Evolutionary conservation across 2,329 filamentous ascomycete genomes (phyloP).

Genomic region (Colletotrichum gloeosporioides): DNA sequence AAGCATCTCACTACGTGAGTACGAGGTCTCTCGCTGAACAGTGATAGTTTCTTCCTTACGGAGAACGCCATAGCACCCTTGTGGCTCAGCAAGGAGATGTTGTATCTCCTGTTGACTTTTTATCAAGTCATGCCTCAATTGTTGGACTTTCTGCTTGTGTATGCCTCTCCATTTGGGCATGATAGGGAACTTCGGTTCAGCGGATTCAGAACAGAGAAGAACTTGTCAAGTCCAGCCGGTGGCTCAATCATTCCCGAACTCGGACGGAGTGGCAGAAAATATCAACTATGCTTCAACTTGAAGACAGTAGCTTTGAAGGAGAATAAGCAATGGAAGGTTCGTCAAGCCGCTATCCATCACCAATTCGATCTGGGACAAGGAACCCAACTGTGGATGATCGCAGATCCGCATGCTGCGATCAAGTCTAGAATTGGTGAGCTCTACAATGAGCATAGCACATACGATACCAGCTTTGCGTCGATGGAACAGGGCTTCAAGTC

Average conservation of each 20-base stretch:
- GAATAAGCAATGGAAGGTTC: slow-evolving; percentile 34
- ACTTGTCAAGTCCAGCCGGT: slow-evolving; percentile 22
- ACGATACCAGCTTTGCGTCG: slow-evolving; percentile 31
- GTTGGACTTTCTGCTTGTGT: slow-evolving; percentile 41
- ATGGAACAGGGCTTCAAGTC: slow-evolving; percentile 34
- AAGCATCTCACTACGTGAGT: too few species aligned
- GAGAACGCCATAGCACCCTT: background rate
- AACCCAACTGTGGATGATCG: slow-evolving; percentile 45
- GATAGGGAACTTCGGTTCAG: slow-evolving; percentile 37
- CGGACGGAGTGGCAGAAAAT: slow-evolving; percentile 37
- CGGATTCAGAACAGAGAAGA: slow-evolving; percentile 37
- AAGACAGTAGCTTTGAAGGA: slow-evolving; percentile 26
- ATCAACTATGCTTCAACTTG: slow-evolving; percentile 40
- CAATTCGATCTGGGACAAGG: slow-evolving; percentile 41
- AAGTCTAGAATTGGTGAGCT: slow-evolving; percentile 17
- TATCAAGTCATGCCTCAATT: slow-evolving; percentile 46
- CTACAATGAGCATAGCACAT: background rate
- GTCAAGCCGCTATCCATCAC: slow-evolving; percentile 42
- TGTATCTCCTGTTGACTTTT: slow-evolving; percentile 26
- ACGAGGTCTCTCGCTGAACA: background rate
- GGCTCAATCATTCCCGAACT: slow-evolving; percentile 25
- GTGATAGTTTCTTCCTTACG: background rate
- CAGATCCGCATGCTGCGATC: slow-evolving; percentile 35
- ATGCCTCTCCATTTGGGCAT: slow-evolving; percentile 32
- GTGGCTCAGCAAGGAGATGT: background rate